A percentile compares a stretch with the other conserved stretches of the same genome.
Conservation (phyloP, 2,329 filamentous ascomycete genomes). For the Colletotrichum orbiculare region DNA sequence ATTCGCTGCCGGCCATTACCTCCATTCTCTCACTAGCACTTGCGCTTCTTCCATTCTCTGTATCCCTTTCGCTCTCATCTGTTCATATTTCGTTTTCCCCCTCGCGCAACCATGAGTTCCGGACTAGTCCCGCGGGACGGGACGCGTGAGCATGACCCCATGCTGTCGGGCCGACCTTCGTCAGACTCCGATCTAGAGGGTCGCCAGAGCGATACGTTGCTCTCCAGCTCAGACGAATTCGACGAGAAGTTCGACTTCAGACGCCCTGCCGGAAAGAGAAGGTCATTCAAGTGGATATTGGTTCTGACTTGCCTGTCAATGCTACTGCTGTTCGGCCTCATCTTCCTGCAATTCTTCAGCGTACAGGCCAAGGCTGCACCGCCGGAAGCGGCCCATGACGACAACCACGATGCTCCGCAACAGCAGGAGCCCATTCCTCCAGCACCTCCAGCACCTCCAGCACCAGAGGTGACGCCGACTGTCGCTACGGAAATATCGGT, state of each 20-base stretch:
- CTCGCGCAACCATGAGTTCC: slow-evolving; percentile 18
- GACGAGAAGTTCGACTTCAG: slow-evolving; percentile 21
- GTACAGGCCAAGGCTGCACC: slow-evolving; percentile 21
- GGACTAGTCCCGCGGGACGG: slow-evolving; percentile 35
- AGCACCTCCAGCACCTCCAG: not conserved
- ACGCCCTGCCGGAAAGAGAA: slow-evolving; percentile 18
- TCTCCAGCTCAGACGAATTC: slow-evolving; percentile 13
- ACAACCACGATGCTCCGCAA: slow-evolving; percentile 18
- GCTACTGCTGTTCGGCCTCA: slow-evolving; percentile 29
- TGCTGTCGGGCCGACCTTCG: slow-evolving; percentile 28
- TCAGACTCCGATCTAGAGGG: slow-evolving; percentile 30
- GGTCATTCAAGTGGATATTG: slow-evolving; percentile 32
- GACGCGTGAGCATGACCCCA: slow-evolving; percentile 30
- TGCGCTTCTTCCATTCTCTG: not conserved
- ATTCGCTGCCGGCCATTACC: slow-evolving; percentile 3
- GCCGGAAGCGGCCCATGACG: slow-evolving; percentile 20
- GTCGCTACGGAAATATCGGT: too few relatives aligned
- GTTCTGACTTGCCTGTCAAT: slow-evolving; percentile 30
- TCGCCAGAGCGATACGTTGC: slow-evolving; percentile 22
- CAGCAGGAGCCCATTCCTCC: slow-evolving; percentile 19
- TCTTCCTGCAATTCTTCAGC: slow-evolving; percentile 33
- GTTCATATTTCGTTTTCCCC: not conserved
- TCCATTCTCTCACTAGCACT: slow-evolving; percentile 9
- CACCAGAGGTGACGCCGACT: slow-evolving; percentile 15
- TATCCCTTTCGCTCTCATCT: slow-evolving; percentile 1